phyloP scores from a whole-genome alignment of 1,284 basidiomycete species.

The Tilletia horrida region DNA sequence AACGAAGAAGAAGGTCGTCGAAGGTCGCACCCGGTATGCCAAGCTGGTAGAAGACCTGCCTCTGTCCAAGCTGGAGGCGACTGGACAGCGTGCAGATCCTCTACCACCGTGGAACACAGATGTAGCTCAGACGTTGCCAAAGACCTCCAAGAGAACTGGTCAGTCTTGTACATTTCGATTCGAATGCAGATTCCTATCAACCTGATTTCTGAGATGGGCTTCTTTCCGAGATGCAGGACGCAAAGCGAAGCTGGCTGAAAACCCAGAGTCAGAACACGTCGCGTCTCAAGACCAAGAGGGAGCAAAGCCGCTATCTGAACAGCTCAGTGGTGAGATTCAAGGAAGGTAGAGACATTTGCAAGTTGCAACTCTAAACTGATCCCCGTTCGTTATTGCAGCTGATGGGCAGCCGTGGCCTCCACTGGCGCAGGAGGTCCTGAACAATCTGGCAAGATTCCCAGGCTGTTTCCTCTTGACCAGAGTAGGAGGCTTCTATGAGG shows the following conservation, averaged over 20 bases:
- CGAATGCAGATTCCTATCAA: no score
- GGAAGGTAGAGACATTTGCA: no score
- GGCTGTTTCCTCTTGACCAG: conserved; percentile 49
- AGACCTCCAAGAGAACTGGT: conserved; percentile 5
- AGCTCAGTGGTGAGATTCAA: background rate
- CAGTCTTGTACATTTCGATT: background rate
- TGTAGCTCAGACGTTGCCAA: no score
- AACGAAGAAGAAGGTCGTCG: no score
- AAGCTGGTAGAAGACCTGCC: conserved; percentile 3
- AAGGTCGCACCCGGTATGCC: background rate
- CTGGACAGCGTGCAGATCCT: background rate
- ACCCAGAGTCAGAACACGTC: background rate
- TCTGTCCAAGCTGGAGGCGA: background rate
- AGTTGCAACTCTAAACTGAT: background rate
- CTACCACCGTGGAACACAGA: background rate
- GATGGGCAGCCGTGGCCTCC: conserved; percentile 39
- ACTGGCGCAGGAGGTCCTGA: conserved; percentile 43
- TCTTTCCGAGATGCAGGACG: background rate
- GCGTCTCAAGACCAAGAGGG: background rate
- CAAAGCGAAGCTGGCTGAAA: background rate
- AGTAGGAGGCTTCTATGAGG: conserved; percentile 53
- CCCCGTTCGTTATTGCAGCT: background rate
- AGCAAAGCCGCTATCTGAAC: background rate
- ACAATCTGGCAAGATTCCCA: conserved; percentile 44
- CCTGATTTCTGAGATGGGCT: background rate